Percentiles rank a stretch among this genome's conserved stretches.
phyloP scores from a whole-genome alignment of 2,329 filamentous ascomycete species.

The Fusarium praegraminearum region DNA sequence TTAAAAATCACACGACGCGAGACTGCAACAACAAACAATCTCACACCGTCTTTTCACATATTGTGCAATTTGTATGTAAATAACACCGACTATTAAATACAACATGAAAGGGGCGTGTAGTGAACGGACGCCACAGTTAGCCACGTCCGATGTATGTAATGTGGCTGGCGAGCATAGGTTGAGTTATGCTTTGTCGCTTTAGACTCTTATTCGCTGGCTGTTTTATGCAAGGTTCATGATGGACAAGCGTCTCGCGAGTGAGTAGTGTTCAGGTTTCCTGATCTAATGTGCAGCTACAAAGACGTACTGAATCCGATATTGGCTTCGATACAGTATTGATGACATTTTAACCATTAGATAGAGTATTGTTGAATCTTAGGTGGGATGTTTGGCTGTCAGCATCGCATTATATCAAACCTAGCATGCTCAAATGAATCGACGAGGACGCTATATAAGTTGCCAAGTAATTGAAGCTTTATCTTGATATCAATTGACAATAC shows the following conservation, averaged over 20 bases:
- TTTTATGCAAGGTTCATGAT: neutral
- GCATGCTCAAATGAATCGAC: neutral
- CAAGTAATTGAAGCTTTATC: neutral
- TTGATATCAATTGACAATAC: neutral
- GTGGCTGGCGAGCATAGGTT: neutral
- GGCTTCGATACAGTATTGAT: neutral
- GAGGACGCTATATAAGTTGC: neutral
- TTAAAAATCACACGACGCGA: constrained; percentile 25
- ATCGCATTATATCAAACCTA: neutral
- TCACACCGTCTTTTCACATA: constrained; percentile 41
- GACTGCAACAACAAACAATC: constrained; percentile 24
- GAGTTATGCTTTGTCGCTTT: neutral
- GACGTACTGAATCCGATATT: neutral
- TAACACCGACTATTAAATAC: neutral
- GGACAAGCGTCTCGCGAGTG: neutral
- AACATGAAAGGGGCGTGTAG: constrained; percentile 14
- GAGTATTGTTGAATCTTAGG: neutral
- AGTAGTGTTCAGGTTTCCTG: neutral
- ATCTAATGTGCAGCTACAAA: neutral
- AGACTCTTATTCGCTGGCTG: constrained; percentile 8
- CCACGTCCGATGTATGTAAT: constrained; percentile 9
- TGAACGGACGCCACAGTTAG: constrained; percentile 13
- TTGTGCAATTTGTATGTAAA: constrained; percentile 6
- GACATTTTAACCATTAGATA: neutral
- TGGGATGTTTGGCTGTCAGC: neutral